These are phyloP conservation scores for Neonectria magnoliae DNA, from an alignment of 2,329 filamentous ascomycete genomes.

Conservation along the genomic window DNA sequence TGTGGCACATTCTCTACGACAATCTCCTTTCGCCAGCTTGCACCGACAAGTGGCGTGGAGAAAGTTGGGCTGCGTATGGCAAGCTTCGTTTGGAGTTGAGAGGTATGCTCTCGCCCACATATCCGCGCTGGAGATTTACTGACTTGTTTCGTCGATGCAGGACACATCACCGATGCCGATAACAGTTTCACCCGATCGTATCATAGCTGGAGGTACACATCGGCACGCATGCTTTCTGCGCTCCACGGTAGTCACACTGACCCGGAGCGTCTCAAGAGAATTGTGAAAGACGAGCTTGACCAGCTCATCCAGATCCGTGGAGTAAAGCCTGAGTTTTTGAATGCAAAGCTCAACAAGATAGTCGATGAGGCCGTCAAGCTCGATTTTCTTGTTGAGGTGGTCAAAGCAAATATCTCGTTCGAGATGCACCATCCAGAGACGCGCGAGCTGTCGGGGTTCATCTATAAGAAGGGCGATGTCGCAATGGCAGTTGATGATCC, in stretches of 20 bases:
- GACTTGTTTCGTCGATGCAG: background rate
- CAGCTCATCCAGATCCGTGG: background rate
- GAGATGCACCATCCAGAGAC: background rate
- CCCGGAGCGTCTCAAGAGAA: background rate
- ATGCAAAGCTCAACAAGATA: background rate
- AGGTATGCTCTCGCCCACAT: background rate
- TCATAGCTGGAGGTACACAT: background rate
- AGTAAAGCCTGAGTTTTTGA: background rate
- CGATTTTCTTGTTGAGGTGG: background rate
- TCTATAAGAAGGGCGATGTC: background rate
- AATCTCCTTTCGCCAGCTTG: background rate
- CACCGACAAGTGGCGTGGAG: background rate
- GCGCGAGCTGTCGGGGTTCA: background rate
- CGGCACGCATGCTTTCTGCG: background rate
- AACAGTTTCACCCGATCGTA: background rate
- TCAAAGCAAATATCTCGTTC: background rate
- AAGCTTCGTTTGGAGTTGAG: background rate
- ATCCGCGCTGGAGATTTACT: background rate
- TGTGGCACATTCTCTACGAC: background rate
- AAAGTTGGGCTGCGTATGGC: background rate
- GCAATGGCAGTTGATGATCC: too few species aligned
- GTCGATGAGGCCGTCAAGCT: accelerated
- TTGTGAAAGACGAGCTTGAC: background rate
- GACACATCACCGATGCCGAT: background rate
- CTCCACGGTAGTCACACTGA: background rate